Percentiles rank a stretch among this genome's conserved stretches.
These are phyloP conservation scores for Podaxis carcinomalis DNA, from an alignment of 768 basidiomycete species.

Conservation along the genomic window DNA sequence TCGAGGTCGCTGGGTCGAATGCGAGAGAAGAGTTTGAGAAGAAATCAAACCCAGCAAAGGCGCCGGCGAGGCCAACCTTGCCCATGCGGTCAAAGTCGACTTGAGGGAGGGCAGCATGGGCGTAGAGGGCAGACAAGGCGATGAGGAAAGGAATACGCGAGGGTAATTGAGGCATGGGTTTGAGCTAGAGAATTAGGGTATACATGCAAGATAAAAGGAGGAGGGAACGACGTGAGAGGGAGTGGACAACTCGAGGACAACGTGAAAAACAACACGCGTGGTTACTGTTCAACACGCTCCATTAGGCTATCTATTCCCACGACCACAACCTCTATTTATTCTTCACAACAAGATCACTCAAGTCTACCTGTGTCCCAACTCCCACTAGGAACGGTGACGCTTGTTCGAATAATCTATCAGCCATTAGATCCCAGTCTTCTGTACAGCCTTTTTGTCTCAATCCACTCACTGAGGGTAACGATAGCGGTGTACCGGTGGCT, in stretches of 20 bases:
- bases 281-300: conserved; percentile 1
- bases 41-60: conserved; percentile 83
- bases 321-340: conserved; percentile 17
- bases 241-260: conserved; percentile 7
- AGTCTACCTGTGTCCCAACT: conserved; percentile 46
- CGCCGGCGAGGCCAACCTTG: conserved; percentile 80
- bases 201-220: conserved; percentile 12
- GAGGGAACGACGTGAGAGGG: conserved; percentile 9
- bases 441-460: not conserved
- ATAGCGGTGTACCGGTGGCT: conserved; percentile 53
- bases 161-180: conserved; percentile 21
- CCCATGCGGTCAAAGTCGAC: conserved; percentile 76
- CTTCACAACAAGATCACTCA: conserved; percentile 29
- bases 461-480: conserved; percentile 69
- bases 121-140: conserved; percentile 23
- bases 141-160: conserved; percentile 22
- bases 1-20: conserved; percentile 69
- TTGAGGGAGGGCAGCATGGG: conserved; percentile 31
- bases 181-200: conserved; percentile 6
- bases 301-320: conserved; percentile 8
- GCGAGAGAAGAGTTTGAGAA: conserved; percentile 54
- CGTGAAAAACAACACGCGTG: not conserved
- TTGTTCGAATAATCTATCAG: conserved; percentile 50
- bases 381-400: conserved; percentile 56
- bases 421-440: not conserved